These are phyloP conservation scores for Calocybe gambosa DNA, from an alignment of 1,284 basidiomycete species.

Conservation along the genomic window DNA sequence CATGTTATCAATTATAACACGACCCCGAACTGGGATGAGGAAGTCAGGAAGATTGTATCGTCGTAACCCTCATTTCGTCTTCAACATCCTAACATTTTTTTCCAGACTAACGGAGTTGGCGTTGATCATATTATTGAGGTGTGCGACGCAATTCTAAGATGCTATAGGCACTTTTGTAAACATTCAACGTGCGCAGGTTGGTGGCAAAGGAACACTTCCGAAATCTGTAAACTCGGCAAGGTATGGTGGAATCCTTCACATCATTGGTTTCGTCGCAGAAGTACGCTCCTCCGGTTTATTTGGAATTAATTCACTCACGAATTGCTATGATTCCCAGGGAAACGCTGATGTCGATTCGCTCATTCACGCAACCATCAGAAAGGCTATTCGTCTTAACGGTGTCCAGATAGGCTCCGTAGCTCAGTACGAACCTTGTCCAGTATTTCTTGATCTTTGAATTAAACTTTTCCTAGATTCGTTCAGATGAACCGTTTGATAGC, in stretches of 20 bases:
- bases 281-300: neutral
- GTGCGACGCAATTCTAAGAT: neutral
- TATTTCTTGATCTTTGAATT: neutral
- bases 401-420: constrained; percentile 28
- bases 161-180: too few relatives aligned
- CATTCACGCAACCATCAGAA: constrained; percentile 11
- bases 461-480: constrained; percentile 28
- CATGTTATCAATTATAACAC: constrained; percentile 55
- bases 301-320: too few relatives aligned
- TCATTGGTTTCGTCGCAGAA: constrained; percentile 38
- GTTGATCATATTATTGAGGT: constrained; percentile 58
- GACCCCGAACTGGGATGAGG: constrained; percentile 49
- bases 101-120: constrained; percentile 41
- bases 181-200: constrained; percentile 27
- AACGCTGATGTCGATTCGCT: constrained; percentile 13
- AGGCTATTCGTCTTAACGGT: constrained; percentile 24
- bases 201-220: constrained; percentile 44
- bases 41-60: constrained; percentile 38
- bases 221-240: constrained; percentile 38
- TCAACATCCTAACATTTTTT: neutral
- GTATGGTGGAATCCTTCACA: constrained; percentile 40
- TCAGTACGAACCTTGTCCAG: constrained; percentile 25
- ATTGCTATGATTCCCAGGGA: constrained; percentile 2
- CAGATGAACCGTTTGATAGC: constrained; percentile 40
- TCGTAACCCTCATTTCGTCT: neutral